phyloP scores from a whole-genome alignment of 306 rosid genomes.

The Malus fusca region DNA sequence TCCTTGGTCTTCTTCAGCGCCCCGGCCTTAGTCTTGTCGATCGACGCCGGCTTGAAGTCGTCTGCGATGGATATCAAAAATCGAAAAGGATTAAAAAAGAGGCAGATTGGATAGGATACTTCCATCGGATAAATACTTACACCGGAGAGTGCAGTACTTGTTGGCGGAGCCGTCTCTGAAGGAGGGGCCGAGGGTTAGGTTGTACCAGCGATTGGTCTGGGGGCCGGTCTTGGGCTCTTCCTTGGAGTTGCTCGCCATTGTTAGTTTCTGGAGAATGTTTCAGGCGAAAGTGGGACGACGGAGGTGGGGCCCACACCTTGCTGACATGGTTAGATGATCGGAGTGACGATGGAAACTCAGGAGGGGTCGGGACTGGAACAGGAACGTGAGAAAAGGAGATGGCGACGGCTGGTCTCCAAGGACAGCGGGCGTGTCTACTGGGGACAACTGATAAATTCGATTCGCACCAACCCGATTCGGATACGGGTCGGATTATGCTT shows the following conservation, averaged over 20 bases:
- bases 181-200: slow-evolving; percentile 74
- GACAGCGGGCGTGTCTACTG: not conserved
- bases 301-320: not conserved
- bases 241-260: slow-evolving; percentile 64
- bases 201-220: slow-evolving; percentile 70
- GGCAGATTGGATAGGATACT: not conserved
- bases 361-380: not conserved
- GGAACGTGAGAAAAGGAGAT: not conserved
- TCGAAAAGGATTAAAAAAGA: not conserved
- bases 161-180: slow-evolving; percentile 72
- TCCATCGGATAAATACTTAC: slow-evolving; percentile 26
- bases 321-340: slow-evolving; percentile 19
- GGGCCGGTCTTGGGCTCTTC: slow-evolving; percentile 90
- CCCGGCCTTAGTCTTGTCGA: slow-evolving; percentile 72
- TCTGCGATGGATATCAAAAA: slow-evolving; percentile 32
- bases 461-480: not conserved
- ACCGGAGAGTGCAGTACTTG: slow-evolving; percentile 85
- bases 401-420: not conserved
- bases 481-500: not conserved
- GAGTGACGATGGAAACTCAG: not conserved
- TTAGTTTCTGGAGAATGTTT: not conserved
- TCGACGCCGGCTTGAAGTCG: slow-evolving; percentile 91
- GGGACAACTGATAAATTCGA: not conserved
- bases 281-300: not conserved
- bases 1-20: slow-evolving; percentile 71